Evolutionary conservation across 805 yeast species (phyloP).

Genomic region (Candida pini): DNA sequence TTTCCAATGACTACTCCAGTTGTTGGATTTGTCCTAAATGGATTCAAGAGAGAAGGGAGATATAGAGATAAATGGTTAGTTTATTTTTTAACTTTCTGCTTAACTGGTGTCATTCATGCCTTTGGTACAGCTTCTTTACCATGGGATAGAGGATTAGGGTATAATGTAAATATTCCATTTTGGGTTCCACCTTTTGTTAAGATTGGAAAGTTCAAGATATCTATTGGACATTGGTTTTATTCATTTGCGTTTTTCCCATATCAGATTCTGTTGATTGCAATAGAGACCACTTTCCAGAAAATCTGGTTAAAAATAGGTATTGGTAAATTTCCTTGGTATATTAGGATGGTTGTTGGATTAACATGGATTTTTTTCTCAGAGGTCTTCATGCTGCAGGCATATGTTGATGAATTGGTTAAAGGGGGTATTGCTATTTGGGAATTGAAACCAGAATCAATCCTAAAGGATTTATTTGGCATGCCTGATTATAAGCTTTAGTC

Average conservation of each 20-base stretch:
- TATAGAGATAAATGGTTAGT: slow-evolving; percentile 1
- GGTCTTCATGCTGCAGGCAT: slow-evolving; percentile 6
- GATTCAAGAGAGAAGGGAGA: not conserved
- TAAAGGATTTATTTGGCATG: slow-evolving; percentile 1
- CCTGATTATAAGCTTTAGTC: too few relatives aligned
- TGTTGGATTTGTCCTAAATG: not conserved
- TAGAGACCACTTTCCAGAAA: slow-evolving; percentile 4
- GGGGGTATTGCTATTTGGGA: slow-evolving; percentile 11
- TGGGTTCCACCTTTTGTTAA: slow-evolving; percentile 6
- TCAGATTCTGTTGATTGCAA: slow-evolving; percentile 7
- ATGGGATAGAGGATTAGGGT: slow-evolving; percentile 7
- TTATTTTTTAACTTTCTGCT: slow-evolving; percentile 7
- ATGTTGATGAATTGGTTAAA: slow-evolving; percentile 14
- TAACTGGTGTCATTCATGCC: slow-evolving; percentile 14
- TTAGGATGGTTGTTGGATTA: slow-evolving; percentile 6
- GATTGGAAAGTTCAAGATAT: not conserved
- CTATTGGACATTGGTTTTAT: slow-evolving; percentile 9
- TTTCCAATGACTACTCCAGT: slow-evolving; percentile 10
- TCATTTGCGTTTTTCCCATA: slow-evolving; percentile 15
- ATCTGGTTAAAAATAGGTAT: slow-evolving; percentile 1
- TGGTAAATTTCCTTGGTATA: slow-evolving; percentile 2
- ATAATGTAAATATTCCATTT: slow-evolving; percentile 8
- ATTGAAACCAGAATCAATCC: slow-evolving; percentile 1
- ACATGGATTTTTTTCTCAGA: slow-evolving; percentile 9
- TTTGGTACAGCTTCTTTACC: slow-evolving; percentile 8